Evolutionary conservation across 1,284 basidiomycete genomes (phyloP).

Genomic region (Cutaneotrichosporon mucoides): DNA sequence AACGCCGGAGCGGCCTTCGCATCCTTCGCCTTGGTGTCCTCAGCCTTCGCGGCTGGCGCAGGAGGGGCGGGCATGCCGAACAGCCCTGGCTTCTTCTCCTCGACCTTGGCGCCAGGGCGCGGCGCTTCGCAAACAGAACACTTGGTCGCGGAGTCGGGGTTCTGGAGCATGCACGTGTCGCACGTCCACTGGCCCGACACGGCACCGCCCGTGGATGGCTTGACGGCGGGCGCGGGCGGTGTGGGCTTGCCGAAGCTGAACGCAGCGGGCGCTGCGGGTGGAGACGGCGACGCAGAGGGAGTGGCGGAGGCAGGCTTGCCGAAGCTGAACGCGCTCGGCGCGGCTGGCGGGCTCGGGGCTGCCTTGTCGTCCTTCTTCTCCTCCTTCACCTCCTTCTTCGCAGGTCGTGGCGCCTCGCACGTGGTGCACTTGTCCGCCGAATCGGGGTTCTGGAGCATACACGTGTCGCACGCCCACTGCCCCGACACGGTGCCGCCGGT

Average conservation of each 20-base stretch:
- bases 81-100: not conserved
- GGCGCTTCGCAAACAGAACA: constrained; percentile 57
- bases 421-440: constrained; percentile 53
- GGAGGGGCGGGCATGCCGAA: not conserved
- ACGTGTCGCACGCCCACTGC: constrained; percentile 54
- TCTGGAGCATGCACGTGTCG: constrained; percentile 53
- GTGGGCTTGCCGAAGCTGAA: not conserved
- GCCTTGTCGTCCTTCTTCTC: not conserved
- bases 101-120: constrained; percentile 13
- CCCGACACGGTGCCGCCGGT: not conserved
- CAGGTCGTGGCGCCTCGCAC: constrained; percentile 52
- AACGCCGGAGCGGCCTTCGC: not conserved
- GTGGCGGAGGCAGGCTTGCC: constrained; percentile 1
- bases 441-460: constrained; percentile 54
- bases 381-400: not conserved
- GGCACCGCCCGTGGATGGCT: constrained; percentile 9
- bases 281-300: too few species aligned
- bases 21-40: not conserved
- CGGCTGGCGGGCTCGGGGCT: too few species aligned
- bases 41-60: not conserved
- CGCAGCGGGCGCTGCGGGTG: too few species aligned
- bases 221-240: not conserved
- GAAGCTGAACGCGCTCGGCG: not conserved
- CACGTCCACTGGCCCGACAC: constrained; percentile 51
- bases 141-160: constrained; percentile 51